Base-by-base conservation (phyloP, 2,329 filamentous ascomycete species). In the Byssochlamys sp. region DNA sequence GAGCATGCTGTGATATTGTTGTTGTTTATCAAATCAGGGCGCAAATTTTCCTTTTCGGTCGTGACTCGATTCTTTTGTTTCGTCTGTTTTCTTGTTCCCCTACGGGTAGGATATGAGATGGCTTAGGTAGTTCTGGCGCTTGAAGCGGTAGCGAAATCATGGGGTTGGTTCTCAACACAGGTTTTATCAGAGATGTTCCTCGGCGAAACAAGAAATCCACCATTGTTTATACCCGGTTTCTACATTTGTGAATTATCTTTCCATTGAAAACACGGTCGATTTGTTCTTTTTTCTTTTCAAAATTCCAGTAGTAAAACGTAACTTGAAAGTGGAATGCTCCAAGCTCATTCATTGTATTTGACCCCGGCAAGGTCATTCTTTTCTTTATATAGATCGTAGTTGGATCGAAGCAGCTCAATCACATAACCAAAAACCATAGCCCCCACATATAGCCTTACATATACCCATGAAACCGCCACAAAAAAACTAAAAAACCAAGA, bases 1-100 rank as follows among this genome's bases (percentile, higher is more conserved):
- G 56, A 68, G 67, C 59, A 67, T 70, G 62, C 57, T 66, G 55
- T 71, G 54, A 61, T 26, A 19, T 19, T 19, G 27, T 25, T 51
- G 54, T 45, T 7, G 52, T 54, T 29, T 58, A 31, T 31, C 29
- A 10, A 19, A 51, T 53, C n/a, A 51, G 25, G 24, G 27, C 24
- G 25, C 27, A 51, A 28, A 51, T n/a, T 51, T 19, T 28, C 10
- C 14, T 49, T 49, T n/a, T 49, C 14, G 24, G 49, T 51, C 27
- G 49, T 24, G 27, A 51, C 24, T 26, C 49, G n/a, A 51, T 12
- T 54, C 53, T 52, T 55, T 45, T 54, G 56, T 55, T 57, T 52
- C 57, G 50, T 59, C 39, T 58, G 57, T 48, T 58, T 58, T 51
- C 11, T 10, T 25, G 4, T 55, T 31, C 33, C 31, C n/a, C 39